Evolutionary conservation across 2,329 filamentous ascomycete genomes (phyloP).

Genomic region (Thermothelomyces thermophilus): DNA sequence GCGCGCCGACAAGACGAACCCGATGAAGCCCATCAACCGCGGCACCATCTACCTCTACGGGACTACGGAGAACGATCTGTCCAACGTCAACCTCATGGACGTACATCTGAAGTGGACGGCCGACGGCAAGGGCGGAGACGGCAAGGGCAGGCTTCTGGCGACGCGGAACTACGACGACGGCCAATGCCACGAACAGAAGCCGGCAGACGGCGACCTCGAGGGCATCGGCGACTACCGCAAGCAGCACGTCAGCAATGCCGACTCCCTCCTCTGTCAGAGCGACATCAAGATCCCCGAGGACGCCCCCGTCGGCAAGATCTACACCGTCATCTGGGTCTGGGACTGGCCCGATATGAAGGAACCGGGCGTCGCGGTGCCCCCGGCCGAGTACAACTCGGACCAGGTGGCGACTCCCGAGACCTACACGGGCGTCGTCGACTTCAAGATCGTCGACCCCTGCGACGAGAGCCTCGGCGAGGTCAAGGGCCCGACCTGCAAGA

Average conservation of each 20-base stretch:
- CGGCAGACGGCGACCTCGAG: conserved; percentile 40
- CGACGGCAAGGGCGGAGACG: conserved; percentile 74
- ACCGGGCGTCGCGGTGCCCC: conserved; percentile 29
- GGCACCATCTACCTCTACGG: conserved; percentile 73
- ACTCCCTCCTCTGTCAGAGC: conserved; percentile 67
- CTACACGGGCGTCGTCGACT: conserved; percentile 36
- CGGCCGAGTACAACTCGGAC: conserved; percentile 11
- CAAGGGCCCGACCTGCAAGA: conserved; percentile 33
- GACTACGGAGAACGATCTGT: conserved; percentile 50
- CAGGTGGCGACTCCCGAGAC: conserved; percentile 19
- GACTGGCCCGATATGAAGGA: conserved; percentile 66
- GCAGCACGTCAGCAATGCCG: conserved; percentile 43
- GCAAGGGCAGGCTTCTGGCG: conserved; percentile 67
- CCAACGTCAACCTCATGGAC: conserved; percentile 45
- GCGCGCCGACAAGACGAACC: conserved; percentile 41
- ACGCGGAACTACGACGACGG: conserved; percentile 83
- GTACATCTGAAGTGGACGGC: conserved; percentile 73
- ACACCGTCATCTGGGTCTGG: conserved; percentile 95
- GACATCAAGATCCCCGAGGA: conserved; percentile 69
- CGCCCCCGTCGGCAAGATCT: conserved; percentile 53
- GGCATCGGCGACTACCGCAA: conserved; percentile 54
- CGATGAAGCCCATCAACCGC: conserved; percentile 56
- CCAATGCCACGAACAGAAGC: conserved; percentile 68
- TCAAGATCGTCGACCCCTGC: conserved; percentile 28
- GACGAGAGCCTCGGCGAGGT: conserved; percentile 33